Percentiles rank a stretch among this genome's conserved stretches.
Conservation (phyloP, 805 yeast species). For the Metschnikowia continentalis region DNA sequence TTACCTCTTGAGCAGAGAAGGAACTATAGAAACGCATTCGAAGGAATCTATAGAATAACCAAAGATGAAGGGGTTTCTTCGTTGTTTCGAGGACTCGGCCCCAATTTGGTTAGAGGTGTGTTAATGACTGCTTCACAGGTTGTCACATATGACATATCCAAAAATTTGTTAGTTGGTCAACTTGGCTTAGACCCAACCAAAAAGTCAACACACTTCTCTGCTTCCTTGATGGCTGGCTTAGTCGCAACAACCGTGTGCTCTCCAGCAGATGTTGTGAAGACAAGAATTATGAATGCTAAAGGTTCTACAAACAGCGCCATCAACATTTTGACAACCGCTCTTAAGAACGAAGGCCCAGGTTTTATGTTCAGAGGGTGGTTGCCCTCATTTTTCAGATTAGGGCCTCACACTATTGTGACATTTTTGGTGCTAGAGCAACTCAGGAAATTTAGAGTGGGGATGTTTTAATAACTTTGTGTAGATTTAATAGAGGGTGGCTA, state of each 20-base stretch:
- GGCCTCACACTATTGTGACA: constrained; percentile 74
- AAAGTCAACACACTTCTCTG: constrained; percentile 69
- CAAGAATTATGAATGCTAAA: constrained; percentile 75
- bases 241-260: constrained; percentile 91
- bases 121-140: constrained; percentile 90
- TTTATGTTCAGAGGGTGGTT: constrained; percentile 91
- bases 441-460: constrained; percentile 50
- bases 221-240: constrained; percentile 76
- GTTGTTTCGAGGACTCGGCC: constrained; percentile 68
- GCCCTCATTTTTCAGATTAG: constrained; percentile 80
- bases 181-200: constrained; percentile 53
- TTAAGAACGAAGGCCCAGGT: constrained; percentile 65
- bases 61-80: constrained; percentile 57
- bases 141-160: constrained; percentile 79
- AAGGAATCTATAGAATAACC: constrained; percentile 61
- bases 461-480: constrained; percentile 24
- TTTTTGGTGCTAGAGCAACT: constrained; percentile 66
- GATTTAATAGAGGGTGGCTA: not conserved
- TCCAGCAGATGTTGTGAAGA: constrained; percentile 88
- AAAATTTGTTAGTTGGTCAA: constrained; percentile 50
- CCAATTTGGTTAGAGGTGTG: constrained; percentile 76
- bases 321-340: constrained; percentile 48
- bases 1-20: constrained; percentile 62
- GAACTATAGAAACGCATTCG: constrained; percentile 72
- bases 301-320: constrained; percentile 44